Percentiles rank a stretch among this genome's conserved stretches.
Conservation (phyloP, 129 eudicot genomes). For the Centella asiatica region DNA sequence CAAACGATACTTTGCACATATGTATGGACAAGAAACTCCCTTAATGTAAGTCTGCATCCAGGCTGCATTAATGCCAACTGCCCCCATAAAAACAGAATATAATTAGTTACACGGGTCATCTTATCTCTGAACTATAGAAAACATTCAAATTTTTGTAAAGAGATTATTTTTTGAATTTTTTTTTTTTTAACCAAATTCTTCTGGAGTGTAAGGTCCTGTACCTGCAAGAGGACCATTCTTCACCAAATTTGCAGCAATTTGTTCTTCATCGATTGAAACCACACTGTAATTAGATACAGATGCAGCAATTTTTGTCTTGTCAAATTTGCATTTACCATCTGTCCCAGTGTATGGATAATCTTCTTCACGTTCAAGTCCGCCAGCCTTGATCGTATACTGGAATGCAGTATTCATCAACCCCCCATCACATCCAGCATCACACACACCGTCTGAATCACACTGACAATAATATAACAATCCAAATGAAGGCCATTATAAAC, state of each 20-base stretch:
- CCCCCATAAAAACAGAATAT: background rate
- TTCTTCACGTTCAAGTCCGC: constrained; percentile 59
- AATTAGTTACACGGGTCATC: background rate
- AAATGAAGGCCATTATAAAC: background rate
- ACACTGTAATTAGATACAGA: constrained; percentile 73
- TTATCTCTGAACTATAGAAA: too few relatives aligned
- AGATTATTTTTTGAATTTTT: background rate
- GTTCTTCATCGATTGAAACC: constrained; percentile 31
- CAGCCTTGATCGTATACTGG: constrained; percentile 63
- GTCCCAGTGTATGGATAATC: constrained; percentile 81
- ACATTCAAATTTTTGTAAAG: background rate
- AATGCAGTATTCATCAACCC: constrained; percentile 89
- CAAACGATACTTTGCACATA: constrained; percentile 14
- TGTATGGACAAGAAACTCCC: constrained; percentile 27
- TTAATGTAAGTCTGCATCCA: constrained; percentile 25
- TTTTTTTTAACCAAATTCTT: background rate
- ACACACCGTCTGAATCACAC: constrained; percentile 24
- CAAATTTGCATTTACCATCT: constrained; percentile 64
- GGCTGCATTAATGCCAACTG: constrained; percentile 23
- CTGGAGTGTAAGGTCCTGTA: background rate
- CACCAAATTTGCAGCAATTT: constrained; percentile 8
- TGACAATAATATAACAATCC: background rate
- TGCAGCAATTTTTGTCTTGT: constrained; percentile 65
- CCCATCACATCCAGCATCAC: constrained; percentile 87
- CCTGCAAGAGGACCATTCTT: constrained; percentile 21